Percentiles rank a stretch among this genome's conserved stretches.
These are phyloP conservation scores for Hippophae rhamnoides DNA, from an alignment of 306 rosid species.

Conservation along the genomic window DNA sequence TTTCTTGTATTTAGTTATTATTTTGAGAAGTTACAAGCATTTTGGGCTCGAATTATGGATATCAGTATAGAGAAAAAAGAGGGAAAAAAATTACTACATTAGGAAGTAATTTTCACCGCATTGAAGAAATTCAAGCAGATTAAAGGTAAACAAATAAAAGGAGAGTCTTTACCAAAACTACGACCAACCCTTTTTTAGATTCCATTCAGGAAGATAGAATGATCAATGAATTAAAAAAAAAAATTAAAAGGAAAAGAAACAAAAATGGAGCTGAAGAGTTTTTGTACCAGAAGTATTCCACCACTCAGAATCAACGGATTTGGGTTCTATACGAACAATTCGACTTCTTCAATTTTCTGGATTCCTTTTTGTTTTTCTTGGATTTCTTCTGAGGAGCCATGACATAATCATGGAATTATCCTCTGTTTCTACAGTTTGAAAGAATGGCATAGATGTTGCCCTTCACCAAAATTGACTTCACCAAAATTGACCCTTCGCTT, in stretches of 20 bases:
- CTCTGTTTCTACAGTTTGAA: background rate
- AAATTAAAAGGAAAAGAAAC: constrained; percentile 3
- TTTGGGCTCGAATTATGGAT: background rate
- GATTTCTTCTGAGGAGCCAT: constrained; percentile 75
- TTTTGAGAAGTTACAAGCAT: background rate
- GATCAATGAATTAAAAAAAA: background rate
- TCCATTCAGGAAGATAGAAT: background rate
- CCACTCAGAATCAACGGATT: constrained; percentile 77
- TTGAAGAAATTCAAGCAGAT: background rate
- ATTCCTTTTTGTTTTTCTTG: constrained; percentile 52
- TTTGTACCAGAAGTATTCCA: constrained; percentile 83
- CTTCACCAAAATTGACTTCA: background rate
- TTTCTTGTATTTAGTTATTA: background rate
- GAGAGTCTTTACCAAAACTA: background rate
- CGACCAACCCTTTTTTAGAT: background rate
- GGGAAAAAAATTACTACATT: background rate
- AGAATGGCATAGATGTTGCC: background rate
- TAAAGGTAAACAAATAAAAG: background rate
- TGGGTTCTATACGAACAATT: constrained; percentile 45
- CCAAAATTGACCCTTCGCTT: too few species aligned
- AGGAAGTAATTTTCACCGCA: background rate
- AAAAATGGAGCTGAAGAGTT: constrained; percentile 69
- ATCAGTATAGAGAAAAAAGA: background rate
- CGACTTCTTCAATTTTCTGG: constrained; percentile 50
- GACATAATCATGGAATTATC: background rate